These are phyloP conservation scores for Chenopodium formosanum DNA, from an alignment of 148 eudicot genomes.

Conservation along the genomic window DNA sequence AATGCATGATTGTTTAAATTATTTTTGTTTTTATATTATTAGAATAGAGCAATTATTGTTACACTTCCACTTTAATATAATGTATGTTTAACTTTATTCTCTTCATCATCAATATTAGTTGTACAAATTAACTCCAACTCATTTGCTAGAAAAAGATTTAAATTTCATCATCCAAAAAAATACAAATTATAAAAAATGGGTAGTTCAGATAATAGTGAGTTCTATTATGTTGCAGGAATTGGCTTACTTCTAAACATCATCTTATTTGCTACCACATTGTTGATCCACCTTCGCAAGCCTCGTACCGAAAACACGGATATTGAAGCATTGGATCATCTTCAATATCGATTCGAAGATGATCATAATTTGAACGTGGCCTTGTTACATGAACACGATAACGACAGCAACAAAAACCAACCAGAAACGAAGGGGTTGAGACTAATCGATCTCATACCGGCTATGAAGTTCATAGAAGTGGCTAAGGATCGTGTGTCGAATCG, in stretches of 20 bases:
- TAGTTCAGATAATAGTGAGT: conserved; percentile 9
- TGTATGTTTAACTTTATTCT: not conserved
- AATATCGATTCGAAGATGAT: not conserved
- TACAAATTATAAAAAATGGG: conserved; percentile 14
- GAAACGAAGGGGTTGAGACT: not conserved
- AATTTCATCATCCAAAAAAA: not conserved
- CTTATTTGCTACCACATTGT: conserved; percentile 19
- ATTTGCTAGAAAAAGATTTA: not conserved
- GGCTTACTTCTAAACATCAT: conserved; percentile 22
- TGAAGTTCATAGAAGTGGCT: not conserved
- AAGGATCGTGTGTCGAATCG: not conserved
- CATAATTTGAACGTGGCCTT: not conserved
- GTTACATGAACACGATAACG: not conserved
- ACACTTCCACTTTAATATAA: not conserved
- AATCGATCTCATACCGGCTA: conserved; percentile 16
- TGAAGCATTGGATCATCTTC: conserved; percentile 15
- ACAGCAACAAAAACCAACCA: not conserved
- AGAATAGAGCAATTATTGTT: not conserved
- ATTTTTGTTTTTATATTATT: no score
- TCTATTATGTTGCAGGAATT: conserved; percentile 25
- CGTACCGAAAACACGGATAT: conserved; percentile 6
- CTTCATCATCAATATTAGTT: not conserved
- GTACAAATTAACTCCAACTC: not conserved
- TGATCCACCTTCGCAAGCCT: conserved; percentile 12
- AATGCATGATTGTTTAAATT: not conserved